phyloP scores from a whole-genome alignment of 2,329 filamentous ascomycete genomes.

The Alternaria sp. region DNA sequence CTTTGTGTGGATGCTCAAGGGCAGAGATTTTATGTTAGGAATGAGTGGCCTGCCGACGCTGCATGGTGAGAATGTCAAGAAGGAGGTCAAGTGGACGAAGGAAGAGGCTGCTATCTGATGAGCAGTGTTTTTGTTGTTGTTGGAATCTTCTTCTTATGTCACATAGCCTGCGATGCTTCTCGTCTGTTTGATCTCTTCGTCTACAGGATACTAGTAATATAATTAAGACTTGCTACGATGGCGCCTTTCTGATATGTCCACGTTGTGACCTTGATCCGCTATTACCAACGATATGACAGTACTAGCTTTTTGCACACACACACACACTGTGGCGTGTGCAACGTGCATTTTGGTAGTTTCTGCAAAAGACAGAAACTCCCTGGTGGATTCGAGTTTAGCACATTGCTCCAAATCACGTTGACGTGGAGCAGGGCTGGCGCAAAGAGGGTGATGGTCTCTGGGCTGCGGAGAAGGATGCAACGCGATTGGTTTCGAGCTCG shows the following conservation, averaged over 20 bases:
- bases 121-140: neutral
- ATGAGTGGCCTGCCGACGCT: slow-evolving; percentile 24
- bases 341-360: neutral
- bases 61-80: slow-evolving; percentile 33
- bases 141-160: neutral
- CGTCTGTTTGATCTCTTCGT: neutral
- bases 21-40: slow-evolving; percentile 51
- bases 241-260: neutral
- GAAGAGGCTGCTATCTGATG: slow-evolving; percentile 35
- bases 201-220: neutral
- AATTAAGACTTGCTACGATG: neutral
- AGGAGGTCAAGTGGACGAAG: slow-evolving; percentile 37
- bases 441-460: neutral
- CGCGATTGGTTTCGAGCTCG: slow-evolving; percentile 21
- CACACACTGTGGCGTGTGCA: too few species aligned
- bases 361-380: neutral
- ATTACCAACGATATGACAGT: too few species aligned
- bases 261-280: too few species aligned
- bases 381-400: neutral
- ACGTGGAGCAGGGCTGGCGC: neutral
- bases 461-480: slow-evolving; percentile 17
- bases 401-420: too few species aligned
- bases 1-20: slow-evolving; percentile 53
- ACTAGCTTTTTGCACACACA: too few species aligned
- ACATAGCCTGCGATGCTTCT: neutral